These are phyloP conservation scores for Globisporangium nunn DNA, from an alignment of 352 stramenopile species.

Conservation along the genomic window DNA sequence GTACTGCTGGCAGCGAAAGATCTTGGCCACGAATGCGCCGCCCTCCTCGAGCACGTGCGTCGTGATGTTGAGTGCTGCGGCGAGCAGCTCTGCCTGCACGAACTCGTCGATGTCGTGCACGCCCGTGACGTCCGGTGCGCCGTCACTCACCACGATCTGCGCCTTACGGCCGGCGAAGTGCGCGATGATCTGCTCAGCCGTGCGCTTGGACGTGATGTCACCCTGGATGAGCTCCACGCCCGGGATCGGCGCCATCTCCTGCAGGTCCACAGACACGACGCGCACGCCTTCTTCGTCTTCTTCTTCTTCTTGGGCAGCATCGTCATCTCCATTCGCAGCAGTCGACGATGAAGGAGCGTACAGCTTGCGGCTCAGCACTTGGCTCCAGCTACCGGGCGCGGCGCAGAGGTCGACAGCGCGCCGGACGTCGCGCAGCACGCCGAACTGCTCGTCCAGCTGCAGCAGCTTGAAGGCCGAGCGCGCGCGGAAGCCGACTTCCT, in stretches of 20 bases:
- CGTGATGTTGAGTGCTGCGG: slow-evolving; percentile 97
- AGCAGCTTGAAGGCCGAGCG: slow-evolving; percentile 98
- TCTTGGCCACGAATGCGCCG: slow-evolving; percentile 99
- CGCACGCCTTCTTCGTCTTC: slow-evolving; percentile 32
- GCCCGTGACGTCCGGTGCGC: slow-evolving; percentile 98
- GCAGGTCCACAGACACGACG: slow-evolving; percentile 98
- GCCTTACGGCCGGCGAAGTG: slow-evolving; percentile 92
- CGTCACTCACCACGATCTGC: slow-evolving; percentile 98
- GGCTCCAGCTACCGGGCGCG: slow-evolving; percentile 96
- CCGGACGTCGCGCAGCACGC: slow-evolving; percentile 89
- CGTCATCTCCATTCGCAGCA: too few species aligned
- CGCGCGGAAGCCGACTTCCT: slow-evolving; percentile 95
- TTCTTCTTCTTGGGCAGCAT: neutral
- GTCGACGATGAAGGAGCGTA: slow-evolving; percentile 25
- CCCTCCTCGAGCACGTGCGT: slow-evolving; percentile 90
- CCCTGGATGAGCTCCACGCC: slow-evolving; percentile 95
- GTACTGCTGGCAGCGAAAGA: slow-evolving; percentile 97
- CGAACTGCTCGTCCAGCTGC: slow-evolving; percentile 98
- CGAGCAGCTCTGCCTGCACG: slow-evolving; percentile 94
- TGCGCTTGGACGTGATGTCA: slow-evolving; percentile 94
- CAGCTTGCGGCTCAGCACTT: slow-evolving; percentile 93
- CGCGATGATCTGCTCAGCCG: slow-evolving; percentile 93
- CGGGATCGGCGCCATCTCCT: slow-evolving; percentile 97
- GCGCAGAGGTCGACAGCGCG: slow-evolving; percentile 97
- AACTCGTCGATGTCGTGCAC: slow-evolving; percentile 99